Conservation (phyloP, 768 basidiomycete species). For the Termitomyces sp. region DNA sequence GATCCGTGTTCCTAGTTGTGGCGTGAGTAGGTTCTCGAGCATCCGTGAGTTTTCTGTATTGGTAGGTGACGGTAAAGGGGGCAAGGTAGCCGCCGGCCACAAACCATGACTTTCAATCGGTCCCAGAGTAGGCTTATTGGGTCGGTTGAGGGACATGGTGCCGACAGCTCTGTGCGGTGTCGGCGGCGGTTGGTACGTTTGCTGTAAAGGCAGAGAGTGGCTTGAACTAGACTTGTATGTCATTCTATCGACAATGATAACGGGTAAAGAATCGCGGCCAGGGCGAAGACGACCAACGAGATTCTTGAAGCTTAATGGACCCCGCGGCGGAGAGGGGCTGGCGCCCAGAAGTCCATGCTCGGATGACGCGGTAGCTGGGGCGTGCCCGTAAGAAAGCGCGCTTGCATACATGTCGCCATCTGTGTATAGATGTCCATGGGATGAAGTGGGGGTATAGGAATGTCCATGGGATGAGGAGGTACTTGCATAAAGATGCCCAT, state of each 20-base stretch:
- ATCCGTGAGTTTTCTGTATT: conserved; percentile 28
- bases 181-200: conserved; percentile 2
- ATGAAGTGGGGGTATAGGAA: conserved; percentile 4
- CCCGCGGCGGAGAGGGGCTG: neutral
- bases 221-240: conserved; percentile 7
- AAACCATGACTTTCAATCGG: conserved; percentile 6
- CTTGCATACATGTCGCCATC: neutral
- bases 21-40: conserved; percentile 31
- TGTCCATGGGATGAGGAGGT: conserved; percentile 12
- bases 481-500: conserved; percentile 4
- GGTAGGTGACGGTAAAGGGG: conserved; percentile 26
- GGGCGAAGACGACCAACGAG: conserved; percentile 9
- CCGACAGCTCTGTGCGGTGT: conserved; percentile 7
- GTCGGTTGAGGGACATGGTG: conserved; percentile 11
- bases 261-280: conserved; percentile 5
- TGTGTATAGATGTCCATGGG: neutral
- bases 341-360: neutral
- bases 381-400: conserved; percentile 7
- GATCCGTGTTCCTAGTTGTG: conserved; percentile 20
- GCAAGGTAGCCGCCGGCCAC: conserved; percentile 28
- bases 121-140: conserved; percentile 17
- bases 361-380: conserved; percentile 4
- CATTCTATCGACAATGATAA: conserved; percentile 6
- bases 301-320: neutral
- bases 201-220: neutral